These are phyloP conservation scores for Ogataea zsoltii DNA, from an alignment of 805 yeast species.

Conservation along the genomic window DNA sequence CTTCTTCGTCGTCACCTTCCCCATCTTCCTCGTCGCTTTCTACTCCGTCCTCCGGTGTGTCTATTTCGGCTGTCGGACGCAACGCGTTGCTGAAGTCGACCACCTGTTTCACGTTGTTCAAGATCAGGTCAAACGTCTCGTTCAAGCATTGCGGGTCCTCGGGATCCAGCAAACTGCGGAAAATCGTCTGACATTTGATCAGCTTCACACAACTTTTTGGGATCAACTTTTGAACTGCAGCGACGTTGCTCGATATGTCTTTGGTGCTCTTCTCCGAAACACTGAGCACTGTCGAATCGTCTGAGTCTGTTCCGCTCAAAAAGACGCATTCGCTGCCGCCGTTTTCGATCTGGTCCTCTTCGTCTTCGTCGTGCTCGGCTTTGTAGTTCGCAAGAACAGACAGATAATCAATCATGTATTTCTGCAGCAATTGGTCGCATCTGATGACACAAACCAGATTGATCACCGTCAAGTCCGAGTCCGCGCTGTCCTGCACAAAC, in stretches of 20 bases:
- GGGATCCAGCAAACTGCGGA: constrained; percentile 30
- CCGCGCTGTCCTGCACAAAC: constrained; percentile 26
- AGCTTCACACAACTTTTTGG: constrained; percentile 30
- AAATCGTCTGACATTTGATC: constrained; percentile 29
- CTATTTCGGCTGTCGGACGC: background rate
- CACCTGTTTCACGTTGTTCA: constrained; percentile 23
- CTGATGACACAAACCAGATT: constrained; percentile 28
- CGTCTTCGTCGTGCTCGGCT: constrained; percentile 10
- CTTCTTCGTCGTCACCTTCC: constrained; percentile 8
- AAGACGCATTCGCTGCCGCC: no score
- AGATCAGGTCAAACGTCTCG: constrained; percentile 27
- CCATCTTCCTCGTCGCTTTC: constrained; percentile 10
- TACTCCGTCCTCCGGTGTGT: no score
- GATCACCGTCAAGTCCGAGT: constrained; percentile 24
- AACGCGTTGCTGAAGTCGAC: constrained; percentile 23
- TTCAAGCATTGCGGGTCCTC: constrained; percentile 20
- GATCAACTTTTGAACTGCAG: constrained; percentile 20
- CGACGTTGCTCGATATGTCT: constrained; percentile 13
- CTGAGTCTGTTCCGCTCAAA: no score
- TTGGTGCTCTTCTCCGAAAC: constrained; percentile 10
- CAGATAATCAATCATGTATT: constrained; percentile 24
- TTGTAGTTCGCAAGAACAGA: constrained; percentile 13
- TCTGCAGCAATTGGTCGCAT: constrained; percentile 22
- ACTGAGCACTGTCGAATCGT: background rate
- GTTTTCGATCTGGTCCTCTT: constrained; percentile 2